Conservation (phyloP, 495 filamentous ascomycete species). For the Hypoxylon intermedium region DNA sequence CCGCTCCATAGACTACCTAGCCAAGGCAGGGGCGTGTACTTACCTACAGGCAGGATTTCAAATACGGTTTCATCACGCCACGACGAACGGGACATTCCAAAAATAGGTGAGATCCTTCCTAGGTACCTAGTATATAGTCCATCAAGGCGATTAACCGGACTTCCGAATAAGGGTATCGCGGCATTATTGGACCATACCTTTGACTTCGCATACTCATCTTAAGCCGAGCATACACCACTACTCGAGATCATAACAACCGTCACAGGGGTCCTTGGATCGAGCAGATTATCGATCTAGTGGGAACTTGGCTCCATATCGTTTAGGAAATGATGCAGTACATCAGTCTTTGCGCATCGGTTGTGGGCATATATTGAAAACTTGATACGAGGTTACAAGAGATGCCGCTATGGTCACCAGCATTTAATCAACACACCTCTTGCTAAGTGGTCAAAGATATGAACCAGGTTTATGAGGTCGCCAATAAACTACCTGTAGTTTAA, state of each 20-base stretch:
- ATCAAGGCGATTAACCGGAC: constrained; percentile 12
- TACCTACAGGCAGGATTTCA: constrained; percentile 3
- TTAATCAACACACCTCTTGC: constrained; percentile 26
- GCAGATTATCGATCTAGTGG: constrained; percentile 8
- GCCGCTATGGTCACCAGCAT: constrained; percentile 13
- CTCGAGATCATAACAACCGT: neutral
- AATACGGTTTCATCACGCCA: constrained; percentile 10
- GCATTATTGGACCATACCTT: neutral
- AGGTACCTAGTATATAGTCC: no score
- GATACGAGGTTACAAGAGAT: constrained; percentile 37
- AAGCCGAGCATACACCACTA: neutral
- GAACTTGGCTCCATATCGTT: constrained; percentile 4
- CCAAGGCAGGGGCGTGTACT: constrained; percentile 4
- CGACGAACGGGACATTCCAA: neutral
- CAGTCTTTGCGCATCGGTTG: constrained; percentile 28
- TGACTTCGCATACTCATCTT: neutral
- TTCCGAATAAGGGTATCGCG: constrained; percentile 13
- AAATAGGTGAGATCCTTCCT: constrained; percentile 14
- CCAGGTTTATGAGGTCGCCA: constrained; percentile 20
- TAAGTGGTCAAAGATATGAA: constrained; percentile 26
- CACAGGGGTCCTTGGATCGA: constrained; percentile 10
- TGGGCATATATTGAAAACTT: constrained; percentile 38
- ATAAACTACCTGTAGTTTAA: constrained; percentile 16
- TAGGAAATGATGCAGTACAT: neutral
- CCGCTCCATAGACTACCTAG: neutral